Base-by-base conservation (phyloP, 495 filamentous ascomycete species). In the Aspergillus ostianus region DNA sequence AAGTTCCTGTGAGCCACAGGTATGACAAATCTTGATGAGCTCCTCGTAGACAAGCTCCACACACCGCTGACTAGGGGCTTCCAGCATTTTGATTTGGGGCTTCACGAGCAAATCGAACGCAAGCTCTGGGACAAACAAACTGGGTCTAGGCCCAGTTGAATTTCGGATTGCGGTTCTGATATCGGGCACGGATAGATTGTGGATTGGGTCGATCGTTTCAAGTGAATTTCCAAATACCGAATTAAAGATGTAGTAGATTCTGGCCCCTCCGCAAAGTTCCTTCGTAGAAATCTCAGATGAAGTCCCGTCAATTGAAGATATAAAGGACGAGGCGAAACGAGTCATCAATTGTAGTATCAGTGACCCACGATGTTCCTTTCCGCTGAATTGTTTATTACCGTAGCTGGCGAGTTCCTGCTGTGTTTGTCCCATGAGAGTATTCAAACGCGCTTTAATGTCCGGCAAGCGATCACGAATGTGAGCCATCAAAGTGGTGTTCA, bases 191-290 rank as follows among this genome's bases (percentile, higher is more conserved):
- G 93, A 94, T 62, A 99, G 85, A 68, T 98, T 98, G 19, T 87
- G 88, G 0, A 92, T 98, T 6, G 94, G 94, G 65, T 98, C 93
- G 61, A 99, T 96, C 7, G 91, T 89, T 72, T 98, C 95, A 23
- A 99, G 77, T 10, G 93, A 96, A 73, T 95, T 97, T 51, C 94
- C 95, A 73, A 98, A 99, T 15, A 99, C 95, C 45, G 93, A 97
- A 73, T 99, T 99, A 80, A 99, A 99, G 54, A 99, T 98, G 73
- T 99, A 99, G 75, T 99, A 99, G 61, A 99, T 97, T 23, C 94
- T 85, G 18, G 94, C 94, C 59, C 94, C 94, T 64, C 94, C 94
- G 67, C 94, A 97, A 4, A 99, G 87, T 68, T 99, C 94, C 72
- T 98, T 98, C 7, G 94, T 99, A 8, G 95, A 97, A 60, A 99